Percentiles rank a stretch among this genome's conserved stretches.
Conservation (phyloP, 2,329 filamentous ascomycete species). For the Calonectria ilicicola region DNA sequence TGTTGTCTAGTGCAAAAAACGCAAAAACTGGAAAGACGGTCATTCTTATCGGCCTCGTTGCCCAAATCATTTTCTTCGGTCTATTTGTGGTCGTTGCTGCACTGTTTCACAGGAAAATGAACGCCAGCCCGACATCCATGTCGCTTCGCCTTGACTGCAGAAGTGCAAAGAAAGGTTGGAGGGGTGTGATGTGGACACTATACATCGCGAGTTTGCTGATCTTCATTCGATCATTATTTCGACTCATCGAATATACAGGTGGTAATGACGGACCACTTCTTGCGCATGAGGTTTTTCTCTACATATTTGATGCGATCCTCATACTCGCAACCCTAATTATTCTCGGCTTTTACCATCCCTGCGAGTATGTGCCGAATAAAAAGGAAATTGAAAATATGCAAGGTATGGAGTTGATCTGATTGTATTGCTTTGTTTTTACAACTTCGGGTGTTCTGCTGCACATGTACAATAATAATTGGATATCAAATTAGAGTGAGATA, state of each 20-base stretch:
- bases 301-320: background rate
- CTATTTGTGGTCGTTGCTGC: background rate
- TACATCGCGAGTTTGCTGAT: background rate
- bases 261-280: background rate
- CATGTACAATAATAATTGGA: too few species aligned
- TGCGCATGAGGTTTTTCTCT: background rate
- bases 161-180: background rate
- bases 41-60: background rate
- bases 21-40: background rate
- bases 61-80: background rate
- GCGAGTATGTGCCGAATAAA: background rate
- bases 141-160: background rate
- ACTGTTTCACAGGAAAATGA: background rate
- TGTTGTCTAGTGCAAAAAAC: background rate
- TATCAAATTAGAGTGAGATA: too few species aligned
- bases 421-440: background rate
- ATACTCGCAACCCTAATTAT: background rate
- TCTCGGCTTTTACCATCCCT: background rate
- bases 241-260: background rate
- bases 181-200: background rate
- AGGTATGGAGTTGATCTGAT: background rate
- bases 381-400: background rate
- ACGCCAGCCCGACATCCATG: background rate
- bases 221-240: background rate
- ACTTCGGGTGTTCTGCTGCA: too few species aligned